A percentile compares a stretch with the other conserved stretches of the same genome.
These are phyloP conservation scores for Fusarium piperis DNA, from an alignment of 2,329 filamentous ascomycete genomes.

Conservation along the genomic window DNA sequence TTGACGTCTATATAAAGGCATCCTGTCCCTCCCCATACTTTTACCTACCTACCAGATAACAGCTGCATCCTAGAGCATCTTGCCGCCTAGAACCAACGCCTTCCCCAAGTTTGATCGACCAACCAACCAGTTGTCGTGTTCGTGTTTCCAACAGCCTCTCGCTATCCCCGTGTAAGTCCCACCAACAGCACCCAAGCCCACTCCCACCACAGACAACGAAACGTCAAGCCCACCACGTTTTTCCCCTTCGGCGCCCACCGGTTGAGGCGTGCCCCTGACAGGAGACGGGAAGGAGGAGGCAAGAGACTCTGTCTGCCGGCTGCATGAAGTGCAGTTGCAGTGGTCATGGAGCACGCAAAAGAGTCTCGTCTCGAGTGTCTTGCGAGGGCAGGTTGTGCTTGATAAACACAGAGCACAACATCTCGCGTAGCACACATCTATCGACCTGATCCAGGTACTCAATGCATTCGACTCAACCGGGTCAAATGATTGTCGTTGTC, in stretches of 20 bases:
- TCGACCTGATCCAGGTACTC: not conserved
- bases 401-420: not conserved
- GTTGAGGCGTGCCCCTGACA: slow-evolving; percentile 33
- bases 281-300: slow-evolving; percentile 14
- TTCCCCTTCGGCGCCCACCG: slow-evolving; percentile 20
- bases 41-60: not conserved
- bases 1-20: slow-evolving; percentile 1
- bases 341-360: not conserved
- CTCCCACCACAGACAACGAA: slow-evolving; percentile 19
- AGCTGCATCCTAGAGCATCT: not conserved
- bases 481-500: slow-evolving; percentile 5
- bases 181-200: slow-evolving; percentile 34
- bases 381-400: not conserved
- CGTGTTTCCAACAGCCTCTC: slow-evolving; percentile 31
- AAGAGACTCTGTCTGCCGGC: not conserved
- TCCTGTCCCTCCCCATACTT: not conserved
- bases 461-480: not conserved
- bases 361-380: not conserved
- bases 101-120: not conserved
- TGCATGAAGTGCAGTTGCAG: not conserved
- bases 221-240: slow-evolving; percentile 27
- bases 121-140: slow-evolving; percentile 28
- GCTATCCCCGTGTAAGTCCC: slow-evolving; percentile 36
- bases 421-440: slow-evolving; percentile 17
- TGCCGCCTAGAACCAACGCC: slow-evolving; percentile 1